phyloP scores from a whole-genome alignment of 2,329 filamentous ascomycete genomes.

The Paradendryphiella salina region DNA sequence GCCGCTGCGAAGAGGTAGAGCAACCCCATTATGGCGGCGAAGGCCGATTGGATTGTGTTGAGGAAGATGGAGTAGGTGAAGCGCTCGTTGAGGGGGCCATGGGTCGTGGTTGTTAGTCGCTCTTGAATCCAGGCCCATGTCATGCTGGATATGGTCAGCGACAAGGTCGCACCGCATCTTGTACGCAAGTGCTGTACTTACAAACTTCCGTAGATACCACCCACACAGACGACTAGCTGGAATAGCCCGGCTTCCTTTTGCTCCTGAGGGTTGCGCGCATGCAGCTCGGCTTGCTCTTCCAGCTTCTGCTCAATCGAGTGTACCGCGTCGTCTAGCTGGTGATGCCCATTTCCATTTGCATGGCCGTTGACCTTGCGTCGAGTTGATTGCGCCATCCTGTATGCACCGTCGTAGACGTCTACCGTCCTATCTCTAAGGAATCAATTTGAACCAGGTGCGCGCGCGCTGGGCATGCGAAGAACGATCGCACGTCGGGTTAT shows the following conservation, averaged over 20 bases:
- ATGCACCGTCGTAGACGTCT: neutral
- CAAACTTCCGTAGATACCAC: constrained; percentile 97
- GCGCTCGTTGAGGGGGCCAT: constrained; percentile 65
- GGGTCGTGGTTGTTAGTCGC: constrained; percentile 90
- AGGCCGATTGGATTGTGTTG: constrained; percentile 91
- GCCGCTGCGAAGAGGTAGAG: constrained; percentile 73
- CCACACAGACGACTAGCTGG: constrained; percentile 84
- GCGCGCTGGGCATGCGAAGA: no score
- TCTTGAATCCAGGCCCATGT: constrained; percentile 98
- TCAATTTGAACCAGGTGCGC: no score
- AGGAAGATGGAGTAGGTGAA: constrained; percentile 95
- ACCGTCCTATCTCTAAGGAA: no score
- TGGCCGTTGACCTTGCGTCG: constrained; percentile 28
- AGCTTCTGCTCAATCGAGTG: constrained; percentile 38
- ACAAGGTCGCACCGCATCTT: neutral
- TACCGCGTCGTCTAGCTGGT: constrained; percentile 30
- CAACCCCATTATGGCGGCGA: constrained; percentile 80
- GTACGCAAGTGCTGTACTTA: constrained; percentile 49
- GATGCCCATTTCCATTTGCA: constrained; percentile 29
- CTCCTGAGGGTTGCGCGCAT: constrained; percentile 40
- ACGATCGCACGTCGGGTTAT: neutral
- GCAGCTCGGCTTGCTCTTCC: constrained; percentile 37
- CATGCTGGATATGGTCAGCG: constrained; percentile 56
- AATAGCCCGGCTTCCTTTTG: constrained; percentile 61
- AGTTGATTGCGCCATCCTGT: constrained; percentile 34